Base-by-base conservation (phyloP, 495 filamentous ascomycete species). In the Daldinia concentrica region DNA sequence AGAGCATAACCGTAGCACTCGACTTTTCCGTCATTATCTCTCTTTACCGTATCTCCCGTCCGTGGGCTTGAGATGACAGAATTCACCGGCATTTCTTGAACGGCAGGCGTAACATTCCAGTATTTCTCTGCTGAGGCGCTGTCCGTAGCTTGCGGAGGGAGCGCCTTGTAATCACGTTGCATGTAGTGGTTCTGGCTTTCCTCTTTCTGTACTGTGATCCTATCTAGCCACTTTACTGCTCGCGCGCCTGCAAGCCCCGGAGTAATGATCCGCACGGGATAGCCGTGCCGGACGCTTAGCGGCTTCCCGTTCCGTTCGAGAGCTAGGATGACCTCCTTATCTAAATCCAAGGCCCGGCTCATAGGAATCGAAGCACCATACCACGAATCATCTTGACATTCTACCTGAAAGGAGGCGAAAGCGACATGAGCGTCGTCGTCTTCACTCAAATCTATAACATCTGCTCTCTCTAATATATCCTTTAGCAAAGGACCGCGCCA, bases 181-280 rank as follows among this genome's bases (percentile, higher is more conserved):
- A 88, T 86, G 74, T 87, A 89, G 72, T 86, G 77, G 51, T 83
- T 85, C 0, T 64, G 63, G 19, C 81, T 85, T 58, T 89, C 88
- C 62, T 85, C 80, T 56, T 83, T 80, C 22, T 82, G 79, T 2
- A 90, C 76, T 3, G 80, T 83, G 59, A 90, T 86, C 9, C 79
- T 79, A 73, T 82, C 83, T 0, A 89, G 78, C 87, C 87, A 90
- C 73, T 90, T 90, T 12, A 90, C 88, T 43, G 82, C 84, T 9
- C 87, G 78, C 6, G 84, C 88, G 7, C 84, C 88, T 4, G 82
- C 85, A 26, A 85, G 80, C 5, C 88, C 88, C 11, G 88, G 88
- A 0, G 88, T 81, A 17, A 90, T 76, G 0, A 84, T 81, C 1
- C 88, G 81, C 19, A 89, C 72, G 0, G 88, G 88, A 58, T 79